Evolutionary conservation across 306 rosid species (phyloP).

Genomic region (Vigna hirtella): DNA sequence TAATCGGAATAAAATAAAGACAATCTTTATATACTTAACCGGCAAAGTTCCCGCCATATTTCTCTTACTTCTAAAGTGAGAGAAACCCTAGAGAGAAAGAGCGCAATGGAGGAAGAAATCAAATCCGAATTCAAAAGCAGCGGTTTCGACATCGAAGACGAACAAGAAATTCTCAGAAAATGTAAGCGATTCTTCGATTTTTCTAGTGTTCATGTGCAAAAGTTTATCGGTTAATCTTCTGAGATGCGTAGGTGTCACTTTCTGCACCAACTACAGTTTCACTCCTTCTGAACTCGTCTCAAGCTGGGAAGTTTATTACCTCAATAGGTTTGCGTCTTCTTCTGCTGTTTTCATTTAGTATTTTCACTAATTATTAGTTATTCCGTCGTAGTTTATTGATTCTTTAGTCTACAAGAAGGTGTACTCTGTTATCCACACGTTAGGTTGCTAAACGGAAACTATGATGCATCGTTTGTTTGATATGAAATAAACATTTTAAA

Average conservation of each 20-base stretch:
- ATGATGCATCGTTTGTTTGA: not conserved
- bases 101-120: conserved; percentile 82
- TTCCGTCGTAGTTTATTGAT: conserved; percentile 8
- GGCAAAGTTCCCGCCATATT: conserved; percentile 71
- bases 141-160: conserved; percentile 69
- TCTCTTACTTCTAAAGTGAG: conserved; percentile 36
- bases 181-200: conserved; percentile 56
- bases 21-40: not conserved
- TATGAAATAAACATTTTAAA: not conserved
- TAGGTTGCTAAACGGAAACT: not conserved
- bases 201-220: not conserved
- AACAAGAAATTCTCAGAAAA: conserved; percentile 74
- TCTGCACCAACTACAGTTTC: conserved; percentile 77
- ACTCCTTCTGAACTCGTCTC: conserved; percentile 83
- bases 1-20: conserved; percentile 11
- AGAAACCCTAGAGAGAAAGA: conserved; percentile 64
- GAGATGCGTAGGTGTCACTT: conserved; percentile 62
- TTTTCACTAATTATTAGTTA: not conserved
- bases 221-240: conserved; percentile 20
- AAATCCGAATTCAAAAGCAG: conserved; percentile 63
- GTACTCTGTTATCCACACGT: not conserved
- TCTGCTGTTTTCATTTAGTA: not conserved
- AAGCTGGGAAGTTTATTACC: conserved; percentile 91
- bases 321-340: conserved; percentile 68
- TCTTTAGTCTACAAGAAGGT: conserved; percentile 1